These are phyloP conservation scores for Cladosporium colombiae DNA, from an alignment of 2,329 filamentous ascomycete species.

Conservation along the genomic window DNA sequence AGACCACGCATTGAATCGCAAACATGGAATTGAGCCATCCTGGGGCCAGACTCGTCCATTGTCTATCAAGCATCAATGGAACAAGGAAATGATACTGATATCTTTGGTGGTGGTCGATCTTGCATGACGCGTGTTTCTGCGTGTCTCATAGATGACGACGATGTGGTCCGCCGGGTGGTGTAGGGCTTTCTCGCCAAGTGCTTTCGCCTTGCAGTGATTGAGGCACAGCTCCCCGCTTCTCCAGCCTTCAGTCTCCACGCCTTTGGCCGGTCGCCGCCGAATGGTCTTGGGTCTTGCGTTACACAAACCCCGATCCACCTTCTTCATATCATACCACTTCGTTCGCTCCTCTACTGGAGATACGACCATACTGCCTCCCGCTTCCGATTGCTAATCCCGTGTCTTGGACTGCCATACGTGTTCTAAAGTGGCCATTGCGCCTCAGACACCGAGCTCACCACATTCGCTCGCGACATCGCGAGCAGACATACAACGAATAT, in stretches of 20 bases:
- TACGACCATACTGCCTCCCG: background rate
- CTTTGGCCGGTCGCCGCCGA: constrained; percentile 1
- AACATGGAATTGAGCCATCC: background rate
- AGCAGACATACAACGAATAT: background rate
- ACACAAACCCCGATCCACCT: background rate
- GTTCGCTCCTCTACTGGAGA: background rate
- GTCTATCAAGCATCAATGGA: background rate
- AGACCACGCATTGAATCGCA: too few species aligned
- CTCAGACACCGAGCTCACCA: background rate
- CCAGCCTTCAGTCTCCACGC: constrained; percentile 1
- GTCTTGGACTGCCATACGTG: background rate
- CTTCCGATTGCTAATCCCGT: background rate
- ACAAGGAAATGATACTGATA: background rate
- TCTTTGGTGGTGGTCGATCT: background rate
- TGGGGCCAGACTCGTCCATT: background rate
- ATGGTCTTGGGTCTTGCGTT: background rate
- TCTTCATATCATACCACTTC: background rate
- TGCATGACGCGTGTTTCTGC: background rate
- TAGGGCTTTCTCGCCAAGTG: background rate
- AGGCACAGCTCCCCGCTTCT: background rate
- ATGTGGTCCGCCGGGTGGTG: background rate
- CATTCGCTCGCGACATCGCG: background rate
- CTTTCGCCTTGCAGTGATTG: background rate
- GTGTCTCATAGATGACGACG: background rate
- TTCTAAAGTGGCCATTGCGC: background rate